phyloP scores from a whole-genome alignment of 495 filamentous ascomycete species.

The Aspergillus asperescens region DNA sequence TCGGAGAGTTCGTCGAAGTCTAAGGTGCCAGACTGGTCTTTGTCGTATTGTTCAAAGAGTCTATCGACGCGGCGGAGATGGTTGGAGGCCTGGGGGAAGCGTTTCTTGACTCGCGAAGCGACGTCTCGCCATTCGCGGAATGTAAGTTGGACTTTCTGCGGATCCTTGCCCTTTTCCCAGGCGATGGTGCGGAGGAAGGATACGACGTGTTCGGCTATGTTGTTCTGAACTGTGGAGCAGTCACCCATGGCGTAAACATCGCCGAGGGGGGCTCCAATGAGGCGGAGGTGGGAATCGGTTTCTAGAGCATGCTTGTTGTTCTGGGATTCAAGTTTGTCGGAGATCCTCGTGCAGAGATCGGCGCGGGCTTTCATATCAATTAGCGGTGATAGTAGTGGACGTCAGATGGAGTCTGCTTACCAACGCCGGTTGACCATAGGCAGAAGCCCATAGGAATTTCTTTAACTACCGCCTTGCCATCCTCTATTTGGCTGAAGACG shows the following conservation, averaged over 20 bases:
- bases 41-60: slow-evolving; percentile 88
- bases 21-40: slow-evolving; percentile 84
- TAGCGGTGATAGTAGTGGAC: neutral
- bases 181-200: slow-evolving; percentile 84
- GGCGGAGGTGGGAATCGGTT: slow-evolving; percentile 88
- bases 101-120: slow-evolving; percentile 72
- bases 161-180: slow-evolving; percentile 87
- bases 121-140: slow-evolving; percentile 86
- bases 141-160: slow-evolving; percentile 71
- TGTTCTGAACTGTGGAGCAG: slow-evolving; percentile 94
- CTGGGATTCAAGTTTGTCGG: slow-evolving; percentile 68
- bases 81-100: slow-evolving; percentile 88
- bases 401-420: slow-evolving; percentile 25
- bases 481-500: slow-evolving; percentile 76
- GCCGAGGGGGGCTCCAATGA: slow-evolving; percentile 86
- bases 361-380: slow-evolving; percentile 58
- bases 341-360: slow-evolving; percentile 67
- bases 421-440: slow-evolving; percentile 94
- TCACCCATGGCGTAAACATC: slow-evolving; percentile 99
- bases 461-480: slow-evolving; percentile 72
- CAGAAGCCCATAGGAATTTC: slow-evolving; percentile 96
- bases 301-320: slow-evolving; percentile 89
- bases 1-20: slow-evolving; percentile 89
- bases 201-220: slow-evolving; percentile 79
- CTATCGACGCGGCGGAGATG: slow-evolving; percentile 85